Base-by-base conservation (phyloP, 1,284 basidiomycete genomes). In the Rhodotorula sp. region DNA sequence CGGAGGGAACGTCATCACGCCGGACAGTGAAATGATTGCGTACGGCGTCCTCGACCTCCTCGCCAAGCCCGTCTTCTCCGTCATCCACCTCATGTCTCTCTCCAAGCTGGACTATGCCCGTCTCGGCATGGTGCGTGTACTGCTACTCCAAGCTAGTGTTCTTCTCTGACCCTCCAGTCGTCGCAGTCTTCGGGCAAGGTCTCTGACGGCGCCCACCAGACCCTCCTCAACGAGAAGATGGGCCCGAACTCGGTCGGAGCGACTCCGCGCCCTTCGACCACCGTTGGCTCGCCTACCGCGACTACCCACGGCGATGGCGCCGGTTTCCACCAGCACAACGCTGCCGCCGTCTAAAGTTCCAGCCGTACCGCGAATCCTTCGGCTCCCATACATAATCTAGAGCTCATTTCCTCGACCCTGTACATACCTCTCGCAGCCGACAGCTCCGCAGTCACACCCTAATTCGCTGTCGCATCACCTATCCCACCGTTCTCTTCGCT, bases 31-130 rank as follows among this genome's bases (percentile, higher is more conserved):
- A 51, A 65, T 60, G 58, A 51, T 62, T 20, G 36, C 34, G 80
- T 88, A 87, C 79, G 86, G 86, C 68, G 80, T 86, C 68, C 82
- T 88, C 65, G 87, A 88, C 75, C 63, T 88, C 22, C 66, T 87
- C 72, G 82, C 84, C 68, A 86, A 84, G 57, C 85, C 85, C 8
- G 78, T 84, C 65, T 85, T 84, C 77, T 75, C 83, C 30, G 63
- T 81, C 64, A 63, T 74, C 61, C 81, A 79, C 74, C 74, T 83
- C 52, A 79, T 59, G 34, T 70, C 71, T 15, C 58, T 84, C 52
- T 66, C 76, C n/a, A 64, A 29, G 24, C 74, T 82, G 59, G 78
- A 80, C 66, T 77, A 78, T 51, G 66, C 56, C 30, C 49, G 74
- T 11, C 78, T 81, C 54, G 79, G 76, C 34, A 54, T 71, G 30